Conservation (phyloP, 176 grass and related monocot genomes). For the Rhynchospora pubera region DNA sequence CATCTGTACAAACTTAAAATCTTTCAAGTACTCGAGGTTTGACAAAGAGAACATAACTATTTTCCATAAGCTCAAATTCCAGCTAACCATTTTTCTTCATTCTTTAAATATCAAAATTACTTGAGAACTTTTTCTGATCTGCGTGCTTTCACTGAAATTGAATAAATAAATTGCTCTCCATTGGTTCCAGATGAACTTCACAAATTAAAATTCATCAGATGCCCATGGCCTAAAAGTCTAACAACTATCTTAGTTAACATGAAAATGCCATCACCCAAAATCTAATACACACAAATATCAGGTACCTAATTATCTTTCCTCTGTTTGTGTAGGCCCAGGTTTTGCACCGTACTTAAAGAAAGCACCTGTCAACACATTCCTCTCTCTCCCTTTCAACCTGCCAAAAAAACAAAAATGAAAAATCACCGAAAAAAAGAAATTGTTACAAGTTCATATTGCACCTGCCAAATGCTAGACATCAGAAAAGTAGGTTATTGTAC, state of each 20-base stretch:
- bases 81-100: no score
- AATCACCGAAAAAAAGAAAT: no score
- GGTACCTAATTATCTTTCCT: conserved; percentile 7
- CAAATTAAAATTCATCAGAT: neutral
- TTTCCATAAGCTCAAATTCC: neutral
- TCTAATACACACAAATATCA: neutral
- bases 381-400: conserved; percentile 54
- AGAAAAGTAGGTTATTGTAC: neutral
- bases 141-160: neutral
- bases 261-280: neutral
- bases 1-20: neutral
- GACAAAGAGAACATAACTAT: neutral
- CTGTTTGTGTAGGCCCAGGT: neutral
- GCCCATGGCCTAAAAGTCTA: neutral
- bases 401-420: neutral
- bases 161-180: neutral
- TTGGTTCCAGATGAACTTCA: neutral
- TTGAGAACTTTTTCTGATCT: neutral
- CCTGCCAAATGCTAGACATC: neutral
- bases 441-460: neutral
- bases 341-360: conserved; percentile 37
- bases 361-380: conserved; percentile 30
- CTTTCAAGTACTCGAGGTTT: neutral
- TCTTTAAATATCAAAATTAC: neutral
- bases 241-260: neutral